These are phyloP conservation scores for Plasmodium billcollinsi DNA, from an alignment of 169 alveolate genomes.

Conservation along the genomic window DNA sequence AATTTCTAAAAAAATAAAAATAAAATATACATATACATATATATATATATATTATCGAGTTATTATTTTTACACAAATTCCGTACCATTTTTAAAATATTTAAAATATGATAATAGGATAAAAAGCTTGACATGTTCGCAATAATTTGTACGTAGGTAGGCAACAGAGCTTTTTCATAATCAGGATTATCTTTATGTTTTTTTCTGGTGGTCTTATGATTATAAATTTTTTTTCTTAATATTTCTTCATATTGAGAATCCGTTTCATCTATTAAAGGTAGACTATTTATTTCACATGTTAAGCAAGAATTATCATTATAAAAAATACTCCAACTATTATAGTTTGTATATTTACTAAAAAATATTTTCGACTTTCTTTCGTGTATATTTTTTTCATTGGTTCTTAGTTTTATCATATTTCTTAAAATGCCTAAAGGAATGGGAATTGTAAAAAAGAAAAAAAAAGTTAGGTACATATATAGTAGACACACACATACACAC, in stretches of 20 bases:
- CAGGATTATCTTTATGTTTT: neutral
- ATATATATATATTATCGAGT: neutral
- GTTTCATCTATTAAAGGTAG: neutral
- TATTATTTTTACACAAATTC: neutral
- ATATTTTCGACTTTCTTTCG: slow-evolving; percentile 16
- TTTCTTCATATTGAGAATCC: neutral
- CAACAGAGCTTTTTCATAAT: slow-evolving; percentile 40
- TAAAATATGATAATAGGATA: slow-evolving; percentile 38
- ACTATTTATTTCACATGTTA: neutral
- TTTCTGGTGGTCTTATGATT: neutral
- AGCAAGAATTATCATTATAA: slow-evolving; percentile 7
- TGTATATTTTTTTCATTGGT: neutral
- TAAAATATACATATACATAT: no score
- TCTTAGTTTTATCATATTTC: neutral
- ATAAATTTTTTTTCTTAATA: neutral
- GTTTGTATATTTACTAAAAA: slow-evolving; percentile 45
- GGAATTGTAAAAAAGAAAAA: neutral
- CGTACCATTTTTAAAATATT: slow-evolving; percentile 54
- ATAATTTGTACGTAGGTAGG: slow-evolving; percentile 49
- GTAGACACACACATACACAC: neutral
- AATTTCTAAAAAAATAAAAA: slow-evolving; percentile 51
- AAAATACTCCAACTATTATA: slow-evolving; percentile 53
- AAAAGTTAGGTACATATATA: neutral
- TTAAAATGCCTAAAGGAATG: slow-evolving; percentile 16
- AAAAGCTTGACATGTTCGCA: slow-evolving; percentile 54